Evolutionary conservation across 2,329 filamentous ascomycete genomes (phyloP), one percentile per base, ranked within the genome.

Genomic region (Neoscytalidium dimidiatum): DNA sequence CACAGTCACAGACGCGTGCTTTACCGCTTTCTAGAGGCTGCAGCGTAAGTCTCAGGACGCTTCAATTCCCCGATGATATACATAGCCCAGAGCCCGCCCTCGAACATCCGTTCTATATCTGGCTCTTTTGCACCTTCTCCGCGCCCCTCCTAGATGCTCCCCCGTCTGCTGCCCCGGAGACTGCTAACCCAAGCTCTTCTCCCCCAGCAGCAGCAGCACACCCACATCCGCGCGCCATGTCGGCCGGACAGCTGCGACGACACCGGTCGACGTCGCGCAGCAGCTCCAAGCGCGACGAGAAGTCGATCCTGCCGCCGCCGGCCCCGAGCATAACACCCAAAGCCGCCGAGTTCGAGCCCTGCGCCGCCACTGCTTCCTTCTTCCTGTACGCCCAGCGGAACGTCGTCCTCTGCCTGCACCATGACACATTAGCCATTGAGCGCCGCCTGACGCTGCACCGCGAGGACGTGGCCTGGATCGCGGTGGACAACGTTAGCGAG

Each of bases 401-500:
- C 62, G 87, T 89, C 6, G 88, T 99, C 66, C 84, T 97, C 26
- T 95, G 93, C 76, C 88, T 94, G 33, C 93, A 96, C 73, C 94
- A 98, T 79, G 94, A 98, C 75, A 96, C 92, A 3, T 81, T 99
- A 63, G 92, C 91, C 19, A 90, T 98, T 69, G 94, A 98, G 73
- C 85, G 93, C 67, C 86, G 91, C 19, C 98, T 98, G 75, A 88
- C 91, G 29, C 86, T 89, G 66, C 95, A 99, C 76, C 85, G 87
- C 35, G 91, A 96, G 68, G 90, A 96, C 69, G 88, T 99, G 31
- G 85, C 90, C 64, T 85, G 97, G 72, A 87, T 99, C 63, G 89
- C 90, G 0, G 93, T 96, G 62, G 95, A 99, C 77, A 98, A 94
- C 74, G 88, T 92, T 64, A 97, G 94, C 77, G 94, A 97, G 70